These are phyloP conservation scores for Anthracocystis walkeri DNA, from an alignment of 1,284 basidiomycete genomes.

Conservation along the genomic window DNA sequence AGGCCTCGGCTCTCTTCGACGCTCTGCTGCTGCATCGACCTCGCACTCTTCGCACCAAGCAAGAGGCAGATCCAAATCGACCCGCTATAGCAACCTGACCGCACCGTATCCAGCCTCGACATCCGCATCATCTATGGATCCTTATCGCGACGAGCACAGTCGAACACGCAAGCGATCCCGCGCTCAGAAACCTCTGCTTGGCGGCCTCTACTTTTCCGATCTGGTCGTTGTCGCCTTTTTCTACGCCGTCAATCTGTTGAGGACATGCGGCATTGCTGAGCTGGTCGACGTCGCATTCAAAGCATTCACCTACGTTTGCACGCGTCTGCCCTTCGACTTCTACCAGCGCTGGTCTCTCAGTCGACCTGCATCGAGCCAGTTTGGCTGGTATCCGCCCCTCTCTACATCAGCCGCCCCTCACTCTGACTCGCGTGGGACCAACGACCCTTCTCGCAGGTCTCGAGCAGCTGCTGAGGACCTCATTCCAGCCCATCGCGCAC, in stretches of 20 bases:
- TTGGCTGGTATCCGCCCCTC: conserved; percentile 14
- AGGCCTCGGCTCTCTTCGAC: conserved; percentile 17
- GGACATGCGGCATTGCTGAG: conserved; percentile 63
- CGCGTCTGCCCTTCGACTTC: conserved; percentile 50
- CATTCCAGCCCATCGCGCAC: background rate
- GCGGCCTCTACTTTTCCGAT: conserved; percentile 66
- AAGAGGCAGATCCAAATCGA: conserved; percentile 5
- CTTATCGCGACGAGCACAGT: conserved; percentile 14
- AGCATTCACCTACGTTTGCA: conserved; percentile 46
- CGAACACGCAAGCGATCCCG: conserved; percentile 18
- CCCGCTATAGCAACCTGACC: conserved; percentile 5
- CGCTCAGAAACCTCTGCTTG: conserved; percentile 51
- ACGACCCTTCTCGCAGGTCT: background rate
- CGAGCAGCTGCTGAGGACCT: background rate
- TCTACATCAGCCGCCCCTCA: background rate
- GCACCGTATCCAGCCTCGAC: conserved; percentile 1
- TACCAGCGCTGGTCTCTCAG: conserved; percentile 54
- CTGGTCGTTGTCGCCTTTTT: conserved; percentile 62
- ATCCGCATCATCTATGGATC: conserved; percentile 6
- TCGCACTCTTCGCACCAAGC: conserved; percentile 1
- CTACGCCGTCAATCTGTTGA: conserved; percentile 60
- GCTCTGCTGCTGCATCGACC: conserved; percentile 11
- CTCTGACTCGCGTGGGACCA: background rate
- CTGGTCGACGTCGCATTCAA: conserved; percentile 61
- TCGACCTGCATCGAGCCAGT: conserved; percentile 27